Evolutionary conservation across 306 rosid species (phyloP).

Genomic region (Trifolium dubium): DNA sequence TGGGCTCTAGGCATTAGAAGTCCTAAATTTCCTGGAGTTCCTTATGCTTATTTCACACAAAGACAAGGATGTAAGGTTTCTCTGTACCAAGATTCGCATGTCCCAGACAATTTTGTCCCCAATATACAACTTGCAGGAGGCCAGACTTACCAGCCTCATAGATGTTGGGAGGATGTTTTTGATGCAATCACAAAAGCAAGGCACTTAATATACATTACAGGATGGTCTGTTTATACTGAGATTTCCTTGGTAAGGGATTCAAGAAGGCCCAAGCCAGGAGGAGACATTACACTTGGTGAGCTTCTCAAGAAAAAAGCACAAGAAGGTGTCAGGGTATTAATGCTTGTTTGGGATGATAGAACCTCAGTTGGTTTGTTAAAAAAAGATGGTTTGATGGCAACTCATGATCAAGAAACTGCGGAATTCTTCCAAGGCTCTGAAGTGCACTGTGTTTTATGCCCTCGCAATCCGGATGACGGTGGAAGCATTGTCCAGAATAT

Average conservation of each 20-base stretch:
- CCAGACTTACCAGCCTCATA: slow-evolving; percentile 52
- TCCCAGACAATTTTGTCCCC: slow-evolving; percentile 68
- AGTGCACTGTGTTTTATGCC: slow-evolving; percentile 71
- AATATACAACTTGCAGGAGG: slow-evolving; percentile 64
- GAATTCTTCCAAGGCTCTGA: slow-evolving; percentile 48
- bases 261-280: slow-evolving; percentile 69
- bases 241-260: slow-evolving; percentile 65
- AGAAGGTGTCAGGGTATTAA: slow-evolving; percentile 67
- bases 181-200: slow-evolving; percentile 66
- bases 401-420: slow-evolving; percentile 70
- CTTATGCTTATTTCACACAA: slow-evolving; percentile 63
- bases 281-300: slow-evolving; percentile 56
- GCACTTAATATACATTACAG: slow-evolving; percentile 66
- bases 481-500: slow-evolving; percentile 62
- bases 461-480: slow-evolving; percentile 70
- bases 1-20: slow-evolving; percentile 64
- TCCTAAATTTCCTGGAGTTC: slow-evolving; percentile 70
- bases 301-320: slow-evolving; percentile 69
- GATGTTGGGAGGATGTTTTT: slow-evolving; percentile 77
- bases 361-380: slow-evolving; percentile 60
- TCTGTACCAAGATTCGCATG: slow-evolving; percentile 68
- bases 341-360: slow-evolving; percentile 84
- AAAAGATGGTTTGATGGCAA: slow-evolving; percentile 71
- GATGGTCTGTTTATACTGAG: slow-evolving; percentile 76
- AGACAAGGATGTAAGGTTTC: slow-evolving; percentile 68